phyloP scores from a whole-genome alignment of 352 stramenopile genomes.

The Globisporangium uncinulatum region DNA sequence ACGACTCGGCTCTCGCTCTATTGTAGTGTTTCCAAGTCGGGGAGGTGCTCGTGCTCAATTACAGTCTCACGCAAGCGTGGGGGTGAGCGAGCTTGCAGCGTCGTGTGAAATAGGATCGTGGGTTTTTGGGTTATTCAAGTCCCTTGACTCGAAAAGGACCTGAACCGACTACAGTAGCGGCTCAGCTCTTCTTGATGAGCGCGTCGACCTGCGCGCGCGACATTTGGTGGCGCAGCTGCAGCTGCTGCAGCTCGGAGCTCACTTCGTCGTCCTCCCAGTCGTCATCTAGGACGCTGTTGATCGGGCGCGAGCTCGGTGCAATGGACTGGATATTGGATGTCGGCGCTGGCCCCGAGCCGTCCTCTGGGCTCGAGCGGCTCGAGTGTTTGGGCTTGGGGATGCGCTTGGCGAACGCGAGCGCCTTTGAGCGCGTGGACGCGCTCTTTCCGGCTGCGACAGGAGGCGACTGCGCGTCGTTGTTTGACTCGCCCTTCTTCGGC shows the following conservation, averaged over 20 bases:
- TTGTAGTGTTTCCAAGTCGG: slow-evolving; percentile 80
- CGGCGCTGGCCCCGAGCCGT: slow-evolving; percentile 12
- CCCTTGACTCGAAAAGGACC: too few species aligned
- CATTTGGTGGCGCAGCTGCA: slow-evolving; percentile 64
- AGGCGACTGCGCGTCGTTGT: slow-evolving; percentile 10
- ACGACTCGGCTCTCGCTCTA: not conserved
- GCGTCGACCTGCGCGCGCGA: slow-evolving; percentile 74
- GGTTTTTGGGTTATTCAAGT: not conserved
- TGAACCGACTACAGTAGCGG: not conserved
- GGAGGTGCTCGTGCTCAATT: slow-evolving; percentile 80
- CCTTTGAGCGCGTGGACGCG: slow-evolving; percentile 64
- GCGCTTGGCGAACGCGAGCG: slow-evolving; percentile 72
- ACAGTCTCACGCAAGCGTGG: slow-evolving; percentile 82
- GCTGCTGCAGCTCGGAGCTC: slow-evolving; percentile 53
- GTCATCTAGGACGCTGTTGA: slow-evolving; percentile 51
- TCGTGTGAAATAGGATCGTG: slow-evolving; percentile 7
- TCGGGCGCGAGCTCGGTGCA: slow-evolving; percentile 18
- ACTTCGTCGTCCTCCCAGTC: slow-evolving; percentile 56
- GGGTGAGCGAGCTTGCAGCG: slow-evolving; percentile 28
- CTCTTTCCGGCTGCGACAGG: slow-evolving; percentile 23
- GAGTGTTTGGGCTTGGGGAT: slow-evolving; percentile 61
- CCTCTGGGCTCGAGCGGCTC: slow-evolving; percentile 18
- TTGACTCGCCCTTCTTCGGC: slow-evolving; percentile 27
- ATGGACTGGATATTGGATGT: slow-evolving; percentile 21
- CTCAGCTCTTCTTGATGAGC: slow-evolving; percentile 35